Percentiles rank a stretch among this genome's conserved stretches.
These are phyloP conservation scores for Musa itinerans DNA, from an alignment of 176 grass and related monocot species.

Conservation along the genomic window DNA sequence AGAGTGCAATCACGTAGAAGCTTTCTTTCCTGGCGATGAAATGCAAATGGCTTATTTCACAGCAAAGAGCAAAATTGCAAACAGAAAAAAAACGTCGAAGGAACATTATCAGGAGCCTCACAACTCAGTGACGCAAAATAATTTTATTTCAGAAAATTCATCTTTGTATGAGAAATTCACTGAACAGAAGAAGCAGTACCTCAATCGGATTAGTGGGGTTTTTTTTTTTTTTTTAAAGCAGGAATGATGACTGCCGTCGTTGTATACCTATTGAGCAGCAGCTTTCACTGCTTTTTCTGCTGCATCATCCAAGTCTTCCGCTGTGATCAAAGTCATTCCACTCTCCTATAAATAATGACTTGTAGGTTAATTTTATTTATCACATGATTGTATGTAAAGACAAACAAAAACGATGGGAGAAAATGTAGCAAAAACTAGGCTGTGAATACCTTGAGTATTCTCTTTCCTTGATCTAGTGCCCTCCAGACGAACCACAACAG, in stretches of 20 bases:
- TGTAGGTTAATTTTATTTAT: too few relatives aligned
- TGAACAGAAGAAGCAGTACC: too few relatives aligned
- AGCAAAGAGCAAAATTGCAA: too few relatives aligned
- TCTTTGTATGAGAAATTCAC: neutral
- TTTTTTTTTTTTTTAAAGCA: neutral
- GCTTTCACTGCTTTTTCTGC: conserved; percentile 90
- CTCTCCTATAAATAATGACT: conserved; percentile 55
- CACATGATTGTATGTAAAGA: too few relatives aligned
- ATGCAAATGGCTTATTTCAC: too few relatives aligned
- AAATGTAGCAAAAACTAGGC: neutral
- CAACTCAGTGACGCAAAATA: neutral
- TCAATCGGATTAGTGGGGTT: too few relatives aligned
- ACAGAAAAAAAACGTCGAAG: too few relatives aligned
- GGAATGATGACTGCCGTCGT: neutral
- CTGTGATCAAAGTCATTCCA: conserved; percentile 85
- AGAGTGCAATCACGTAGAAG: too few relatives aligned
- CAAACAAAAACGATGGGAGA: neutral
- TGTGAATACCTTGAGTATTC: conserved; percentile 86
- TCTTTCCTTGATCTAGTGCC: conserved; percentile 98
- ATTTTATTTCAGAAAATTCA: neutral
- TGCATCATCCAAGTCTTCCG: conserved; percentile 96
- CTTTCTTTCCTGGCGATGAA: too few relatives aligned
- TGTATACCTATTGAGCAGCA: conserved; percentile 26
- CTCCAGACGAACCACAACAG: conserved; percentile 91
- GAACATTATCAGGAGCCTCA: neutral